Base-by-base conservation (phyloP, 2,329 filamentous ascomycete genomes). In the Sporothrix humicola region DNA sequence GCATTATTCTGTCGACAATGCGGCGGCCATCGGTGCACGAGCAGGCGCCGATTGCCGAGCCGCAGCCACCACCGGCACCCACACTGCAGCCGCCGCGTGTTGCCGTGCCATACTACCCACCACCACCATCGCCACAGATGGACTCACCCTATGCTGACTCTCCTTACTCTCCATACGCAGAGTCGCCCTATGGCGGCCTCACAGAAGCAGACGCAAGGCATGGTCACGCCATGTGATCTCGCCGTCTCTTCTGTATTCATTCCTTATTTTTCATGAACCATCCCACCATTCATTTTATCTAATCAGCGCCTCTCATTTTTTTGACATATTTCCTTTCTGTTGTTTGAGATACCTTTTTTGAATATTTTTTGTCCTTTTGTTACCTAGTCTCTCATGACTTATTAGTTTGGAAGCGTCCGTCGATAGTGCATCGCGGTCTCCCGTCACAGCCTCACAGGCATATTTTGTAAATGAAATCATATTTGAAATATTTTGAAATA, bases 61-160 rank as follows among this genome's bases (percentile, higher is more conserved):
- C 23, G 20, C 31, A 76, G 23, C 44, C 72, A 6, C n/a, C 37
- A 26, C 12, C 72, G 10, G 46, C 84, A 3, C 85, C 86, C 0
- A 79, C 84, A 31, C 78, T 87, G 56, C 81, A 81, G 31, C 86
- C 87, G 69, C 85, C 85, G 0, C 85, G 85, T 0, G 31, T 37
- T 37, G 79, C 58, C 7, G 52, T 52, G 26, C 48, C 44, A 13
- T 68, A 74, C 58, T 73, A 74, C 48, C 68, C 61, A 20, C 73
- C 68, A 26, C 69, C 61, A 26, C 72, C 69, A 44, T 52, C 59
- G 15, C 72, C 72, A n/a, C 52, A 74, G 26, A 71, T 59, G 69
- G 50, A 68, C n/a, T 42, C 66, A 12, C 54, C 58, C 1, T 73
- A 73, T 15, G 69, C 63, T 3, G 73, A 20, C 13, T 52, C 48